A percentile compares a stretch with the other conserved stretches of the same genome.
Conservation (phyloP, 2,329 filamentous ascomycete genomes). For the Botrytis cinerea region DNA sequence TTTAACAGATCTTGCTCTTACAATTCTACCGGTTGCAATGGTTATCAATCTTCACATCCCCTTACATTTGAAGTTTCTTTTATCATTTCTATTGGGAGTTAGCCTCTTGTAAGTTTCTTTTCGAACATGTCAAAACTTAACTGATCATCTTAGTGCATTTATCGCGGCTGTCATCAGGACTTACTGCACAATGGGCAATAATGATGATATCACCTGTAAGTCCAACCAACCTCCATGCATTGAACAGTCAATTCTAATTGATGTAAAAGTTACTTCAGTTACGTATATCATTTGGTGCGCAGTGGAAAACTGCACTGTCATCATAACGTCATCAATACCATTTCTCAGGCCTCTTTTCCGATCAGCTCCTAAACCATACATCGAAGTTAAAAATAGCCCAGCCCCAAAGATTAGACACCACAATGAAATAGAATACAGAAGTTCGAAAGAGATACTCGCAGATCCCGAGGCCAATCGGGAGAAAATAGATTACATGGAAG, state of each 20-base stretch:
- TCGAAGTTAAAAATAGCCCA: slow-evolving; percentile 6
- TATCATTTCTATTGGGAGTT: slow-evolving; percentile 16
- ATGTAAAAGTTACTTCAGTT: neutral
- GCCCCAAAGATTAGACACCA: neutral
- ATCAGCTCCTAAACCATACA: slow-evolving; percentile 5
- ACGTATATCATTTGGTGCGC: slow-evolving; percentile 12
- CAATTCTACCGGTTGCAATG: slow-evolving; percentile 11
- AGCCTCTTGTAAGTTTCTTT: slow-evolving; percentile 15
- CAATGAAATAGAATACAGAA: neutral
- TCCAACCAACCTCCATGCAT: neutral
- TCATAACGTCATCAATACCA: slow-evolving; percentile 20
- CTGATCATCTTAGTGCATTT: slow-evolving; percentile 13
- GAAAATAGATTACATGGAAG: neutral
- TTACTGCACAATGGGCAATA: slow-evolving; percentile 2
- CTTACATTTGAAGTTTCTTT: slow-evolving; percentile 1
- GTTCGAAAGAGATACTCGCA: neutral
- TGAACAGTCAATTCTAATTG: neutral
- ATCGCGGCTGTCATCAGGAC: slow-evolving; percentile 19
- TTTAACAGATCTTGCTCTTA: slow-evolving; percentile 17
- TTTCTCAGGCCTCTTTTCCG: slow-evolving; percentile 17
- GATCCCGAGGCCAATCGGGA: neutral
- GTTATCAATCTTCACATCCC: slow-evolving; percentile 9
- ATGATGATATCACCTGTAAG: slow-evolving; percentile 3
- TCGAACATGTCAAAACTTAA: neutral
- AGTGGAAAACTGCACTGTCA: slow-evolving; percentile 20